phyloP scores from a whole-genome alignment of 495 filamentous ascomycete genomes.

The Daldinia decipiens region DNA sequence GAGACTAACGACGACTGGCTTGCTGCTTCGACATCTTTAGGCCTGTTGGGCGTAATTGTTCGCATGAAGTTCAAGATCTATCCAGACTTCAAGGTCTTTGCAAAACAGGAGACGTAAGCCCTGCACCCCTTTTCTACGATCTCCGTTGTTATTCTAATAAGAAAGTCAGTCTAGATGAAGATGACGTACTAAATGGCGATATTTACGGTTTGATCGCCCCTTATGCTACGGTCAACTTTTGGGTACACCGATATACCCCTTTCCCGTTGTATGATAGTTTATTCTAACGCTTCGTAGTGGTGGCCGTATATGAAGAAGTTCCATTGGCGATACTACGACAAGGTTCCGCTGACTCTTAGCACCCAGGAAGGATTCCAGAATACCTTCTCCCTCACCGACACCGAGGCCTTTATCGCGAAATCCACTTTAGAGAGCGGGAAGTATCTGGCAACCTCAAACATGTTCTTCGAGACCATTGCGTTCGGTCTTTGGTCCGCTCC shows the following conservation, averaged over 20 bases:
- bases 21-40: slow-evolving; percentile 60
- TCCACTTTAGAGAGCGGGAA: slow-evolving; percentile 60
- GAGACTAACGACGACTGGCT: slow-evolving; percentile 58
- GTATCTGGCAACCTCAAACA: slow-evolving; percentile 59
- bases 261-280: not conserved
- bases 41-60: slow-evolving; percentile 58
- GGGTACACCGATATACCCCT: slow-evolving; percentile 44
- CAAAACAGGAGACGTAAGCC: slow-evolving; percentile 58
- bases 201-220: slow-evolving; percentile 61
- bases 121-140: not conserved
- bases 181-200: slow-evolving; percentile 58
- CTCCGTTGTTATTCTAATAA: slow-evolving; percentile 13
- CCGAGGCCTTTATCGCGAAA: slow-evolving; percentile 55
- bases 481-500: slow-evolving; percentile 57
- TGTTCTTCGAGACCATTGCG: slow-evolving; percentile 60
- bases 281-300: slow-evolving; percentile 49
- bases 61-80: slow-evolving; percentile 59
- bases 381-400: slow-evolving; percentile 59
- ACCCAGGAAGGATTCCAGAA: slow-evolving; percentile 61
- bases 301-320: slow-evolving; percentile 62
- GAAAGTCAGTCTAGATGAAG: slow-evolving; percentile 52
- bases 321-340: slow-evolving; percentile 62
- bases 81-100: slow-evolving; percentile 60
- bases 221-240: slow-evolving; percentile 62
- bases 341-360: slow-evolving; percentile 52